These are phyloP conservation scores for Mrakia gelida DNA, from an alignment of 768 basidiomycete genomes.

Conservation along the genomic window DNA sequence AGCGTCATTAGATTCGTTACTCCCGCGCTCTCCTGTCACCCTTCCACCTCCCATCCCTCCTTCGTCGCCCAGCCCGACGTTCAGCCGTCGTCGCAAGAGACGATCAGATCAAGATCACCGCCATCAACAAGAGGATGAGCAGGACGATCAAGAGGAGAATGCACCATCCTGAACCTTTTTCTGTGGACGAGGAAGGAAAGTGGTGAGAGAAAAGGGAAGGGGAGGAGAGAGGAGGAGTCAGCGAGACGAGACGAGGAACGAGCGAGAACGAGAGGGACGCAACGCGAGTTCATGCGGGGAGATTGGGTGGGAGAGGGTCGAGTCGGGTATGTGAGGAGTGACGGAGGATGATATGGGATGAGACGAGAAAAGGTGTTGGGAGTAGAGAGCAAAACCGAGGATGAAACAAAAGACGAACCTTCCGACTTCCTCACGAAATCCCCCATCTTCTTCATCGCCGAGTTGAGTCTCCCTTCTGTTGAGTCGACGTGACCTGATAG, in stretches of 20 bases:
- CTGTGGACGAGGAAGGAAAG: constrained; percentile 44
- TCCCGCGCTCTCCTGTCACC: too few species aligned
- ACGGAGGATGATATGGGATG: background rate
- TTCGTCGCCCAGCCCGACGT: too few species aligned
- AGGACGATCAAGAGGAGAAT: constrained; percentile 78
- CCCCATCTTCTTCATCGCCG: constrained; percentile 64
- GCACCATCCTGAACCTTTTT: constrained; percentile 85
- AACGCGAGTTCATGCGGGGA: background rate
- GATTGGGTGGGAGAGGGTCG: background rate
- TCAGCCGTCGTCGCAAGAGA: too few species aligned
- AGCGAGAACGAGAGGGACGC: background rate
- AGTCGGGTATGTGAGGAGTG: background rate
- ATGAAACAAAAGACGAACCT: constrained; percentile 47
- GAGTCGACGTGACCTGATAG: constrained; percentile 67
- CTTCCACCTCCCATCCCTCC: too few species aligned
- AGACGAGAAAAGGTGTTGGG: background rate
- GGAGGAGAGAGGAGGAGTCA: background rate
- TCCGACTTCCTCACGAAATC: constrained; percentile 83
- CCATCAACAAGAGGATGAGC: constrained; percentile 67
- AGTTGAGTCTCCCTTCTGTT: constrained; percentile 61
- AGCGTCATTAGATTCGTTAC: too few species aligned
- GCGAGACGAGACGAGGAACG: background rate
- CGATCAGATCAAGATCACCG: constrained; percentile 62
- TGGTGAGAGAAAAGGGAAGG: background rate
- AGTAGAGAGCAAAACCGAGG: background rate